Base-by-base conservation (phyloP, 192 early-diverging fungal species). In the Pilaira anomala region DNA sequence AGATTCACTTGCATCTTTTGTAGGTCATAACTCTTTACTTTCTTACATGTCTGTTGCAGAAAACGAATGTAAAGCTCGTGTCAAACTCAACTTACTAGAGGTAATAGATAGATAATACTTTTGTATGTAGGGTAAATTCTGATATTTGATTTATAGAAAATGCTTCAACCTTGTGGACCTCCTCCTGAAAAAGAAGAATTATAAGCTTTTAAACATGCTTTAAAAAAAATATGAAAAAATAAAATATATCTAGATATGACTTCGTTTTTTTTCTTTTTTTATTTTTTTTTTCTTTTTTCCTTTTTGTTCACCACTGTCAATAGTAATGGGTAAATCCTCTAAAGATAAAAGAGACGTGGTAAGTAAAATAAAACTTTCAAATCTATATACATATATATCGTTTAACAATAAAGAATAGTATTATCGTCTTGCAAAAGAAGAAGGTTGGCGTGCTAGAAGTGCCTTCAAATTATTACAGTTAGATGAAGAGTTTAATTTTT, bases 401-500 rank as follows among this genome's bases (percentile, higher is more conserved):
- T n/a, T n/a, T n/a, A n/a, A n/a, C n/a, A n/a, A n/a, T n/a, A n/a
- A n/a, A n/a, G n/a, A n/a, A n/a, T 41, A 76, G 74, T 97, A 94
- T 78, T 98, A 98, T 73, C 88, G 96, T 13, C 74, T 93, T 56
- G 94, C 96, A 42, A 98, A 98, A 74, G 96, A 98, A 78, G 88
- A 96, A 74, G 96, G 94, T 28, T 98, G 93, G 94, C 81, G 97
- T 39, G 97, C 97, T 9, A 83, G 97, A 54, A 92, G 89, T 72
- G 96, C 97, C 3, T 99, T 97, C 83, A 99, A 99, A 76, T 80
- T 99, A 52, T 81, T 97, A 42, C 96, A 99, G 64, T 78, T 99
- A 50, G 91, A 98, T 70, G 93, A 99, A 58, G 94, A 97, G 76
- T 97, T 93, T 77, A 77, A 90, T 60, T 80, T 99, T 29, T 90